Percentiles rank a stretch among this genome's conserved stretches.
These are phyloP conservation scores for Iris macrosiphon DNA, from an alignment of 106 monocot species.

Conservation along the genomic window DNA sequence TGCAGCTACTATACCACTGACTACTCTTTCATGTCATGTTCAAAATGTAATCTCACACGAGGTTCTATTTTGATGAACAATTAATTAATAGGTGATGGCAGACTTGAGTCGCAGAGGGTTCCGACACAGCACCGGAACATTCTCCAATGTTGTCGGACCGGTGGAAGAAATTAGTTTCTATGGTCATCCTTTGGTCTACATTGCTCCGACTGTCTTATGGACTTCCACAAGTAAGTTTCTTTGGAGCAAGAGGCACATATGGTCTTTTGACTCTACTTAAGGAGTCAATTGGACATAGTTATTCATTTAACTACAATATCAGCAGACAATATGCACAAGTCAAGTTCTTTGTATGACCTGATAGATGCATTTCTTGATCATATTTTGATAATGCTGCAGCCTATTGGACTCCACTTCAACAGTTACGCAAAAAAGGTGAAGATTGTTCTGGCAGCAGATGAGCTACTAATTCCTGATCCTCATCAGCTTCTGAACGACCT, in stretches of 20 bases:
- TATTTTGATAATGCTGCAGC: no score
- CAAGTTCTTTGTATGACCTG: no score
- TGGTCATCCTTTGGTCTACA: constrained; percentile 65
- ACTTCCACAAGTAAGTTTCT: constrained; percentile 65
- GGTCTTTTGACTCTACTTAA: no score
- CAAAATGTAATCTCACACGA: no score
- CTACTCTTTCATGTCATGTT: no score
- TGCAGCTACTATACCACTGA: no score
- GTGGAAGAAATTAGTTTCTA: constrained; percentile 68
- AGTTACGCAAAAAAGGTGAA: constrained; percentile 41
- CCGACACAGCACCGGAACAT: constrained; percentile 58
- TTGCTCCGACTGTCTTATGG: constrained; percentile 85
- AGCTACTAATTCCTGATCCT: constrained; percentile 30
- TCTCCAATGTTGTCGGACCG: constrained; percentile 85
- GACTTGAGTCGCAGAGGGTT: constrained; percentile 36
- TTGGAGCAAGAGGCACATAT: no score
- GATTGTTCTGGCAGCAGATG: constrained; percentile 40
- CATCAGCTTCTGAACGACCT: constrained; percentile 38
- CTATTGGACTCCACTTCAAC: constrained; percentile 35
- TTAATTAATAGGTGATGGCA: constrained; percentile 35
- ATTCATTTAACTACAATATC: no score
- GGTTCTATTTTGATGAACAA: no score
- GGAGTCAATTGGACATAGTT: no score
- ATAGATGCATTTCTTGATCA: no score
- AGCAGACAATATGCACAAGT: no score